These are phyloP conservation scores for Pharus latifolius DNA, from an alignment of 176 grass and related monocot genomes.

Conservation along the genomic window DNA sequence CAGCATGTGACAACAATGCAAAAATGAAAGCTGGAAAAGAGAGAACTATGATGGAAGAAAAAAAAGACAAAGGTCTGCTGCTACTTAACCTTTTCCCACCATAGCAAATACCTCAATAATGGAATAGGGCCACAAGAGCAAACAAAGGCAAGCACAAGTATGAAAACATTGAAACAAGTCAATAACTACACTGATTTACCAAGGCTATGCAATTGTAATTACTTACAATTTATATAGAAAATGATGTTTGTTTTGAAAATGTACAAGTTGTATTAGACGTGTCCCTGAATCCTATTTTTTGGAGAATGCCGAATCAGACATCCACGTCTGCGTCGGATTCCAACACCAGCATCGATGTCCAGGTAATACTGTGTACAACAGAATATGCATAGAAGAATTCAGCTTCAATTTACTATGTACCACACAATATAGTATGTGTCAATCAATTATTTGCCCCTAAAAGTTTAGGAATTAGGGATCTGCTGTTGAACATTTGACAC, in stretches of 20 bases:
- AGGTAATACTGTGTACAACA: too few species aligned
- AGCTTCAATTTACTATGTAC: neutral
- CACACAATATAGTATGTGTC: neutral
- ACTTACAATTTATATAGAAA: neutral
- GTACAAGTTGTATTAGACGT: too few species aligned
- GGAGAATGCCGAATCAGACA: too few species aligned
- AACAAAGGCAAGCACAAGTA: neutral
- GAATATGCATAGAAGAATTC: neutral
- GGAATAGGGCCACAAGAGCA: neutral
- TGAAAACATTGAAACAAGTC: neutral
- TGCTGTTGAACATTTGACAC: neutral
- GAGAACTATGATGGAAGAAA: neutral
- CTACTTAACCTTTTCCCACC: neutral
- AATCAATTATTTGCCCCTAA: neutral
- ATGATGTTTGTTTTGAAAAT: neutral
- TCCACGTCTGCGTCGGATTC: too few species aligned
- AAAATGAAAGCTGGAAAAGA: neutral
- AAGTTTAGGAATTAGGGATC: neutral
- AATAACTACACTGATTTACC: neutral
- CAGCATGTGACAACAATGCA: neutral
- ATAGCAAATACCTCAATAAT: constrained; percentile 3
- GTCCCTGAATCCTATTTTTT: too few species aligned
- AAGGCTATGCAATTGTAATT: neutral
- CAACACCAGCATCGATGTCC: too few species aligned
- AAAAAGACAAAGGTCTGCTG: neutral